Evolutionary conservation across 2,329 filamentous ascomycete species (phyloP), one percentile per base, ranked within the genome.

Genomic region (Basipetospora chlamydospora): DNA sequence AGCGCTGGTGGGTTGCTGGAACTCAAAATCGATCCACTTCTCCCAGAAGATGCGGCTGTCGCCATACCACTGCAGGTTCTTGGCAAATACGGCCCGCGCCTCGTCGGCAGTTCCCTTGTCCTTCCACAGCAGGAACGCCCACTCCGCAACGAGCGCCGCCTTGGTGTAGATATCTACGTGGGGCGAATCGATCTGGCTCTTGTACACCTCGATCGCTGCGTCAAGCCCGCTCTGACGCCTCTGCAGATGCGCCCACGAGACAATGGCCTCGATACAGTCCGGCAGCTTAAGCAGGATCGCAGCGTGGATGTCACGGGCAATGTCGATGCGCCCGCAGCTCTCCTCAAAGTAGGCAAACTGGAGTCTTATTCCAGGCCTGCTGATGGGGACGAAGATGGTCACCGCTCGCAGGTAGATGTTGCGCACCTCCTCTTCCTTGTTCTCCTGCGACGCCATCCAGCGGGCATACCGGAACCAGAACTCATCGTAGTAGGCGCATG

Each of bases 401-500:
- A 81, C 78, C 8, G 88, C 90, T 39, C 86, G 77, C 53, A 88
- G 77, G 52, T 92, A 96, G 44, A 96, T 90, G 55, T 84, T 87
- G 39, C 90, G 80, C 5, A 88, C 79, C 51, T 95, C 87, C 53
- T 95, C 84, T 31, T 86, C 77, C 55, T 92, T 94, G 10, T 20
- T 28, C 2, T 73, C 60, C 51, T 93, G 83, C 0, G 75, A 75
- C 41, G 72, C 68, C 82, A 95, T 93, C 90, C 90, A 98, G 28
- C 88, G 70, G 12, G 81, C 84, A 57, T 94, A 98, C n/a, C 90
- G 80, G 49, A 93, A 76, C 90, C 90, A 98, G 57, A 96, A 93
- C 52, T 96, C 88, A 34, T 96, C 88, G 52, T 98, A 95, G 46
- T 92, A 80, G 12, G 90, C 88, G 49, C 84, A 92, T 0, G 85